phyloP scores from a whole-genome alignment of 352 stramenopile species.

The Albugo laibachii region DNA sequence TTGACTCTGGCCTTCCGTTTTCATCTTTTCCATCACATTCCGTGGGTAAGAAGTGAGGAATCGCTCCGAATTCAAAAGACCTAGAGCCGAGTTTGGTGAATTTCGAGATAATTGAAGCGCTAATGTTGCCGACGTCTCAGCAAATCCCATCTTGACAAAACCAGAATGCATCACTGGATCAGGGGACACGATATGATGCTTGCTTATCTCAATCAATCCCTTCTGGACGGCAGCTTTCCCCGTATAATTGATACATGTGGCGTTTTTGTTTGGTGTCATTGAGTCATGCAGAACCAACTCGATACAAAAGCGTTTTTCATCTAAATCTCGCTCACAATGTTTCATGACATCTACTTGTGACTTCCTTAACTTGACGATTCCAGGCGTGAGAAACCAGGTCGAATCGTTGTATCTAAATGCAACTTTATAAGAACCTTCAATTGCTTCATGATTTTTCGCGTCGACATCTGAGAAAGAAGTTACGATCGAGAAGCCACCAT shows the following conservation, averaged over 20 bases:
- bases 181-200: slow-evolving; percentile 51
- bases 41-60: slow-evolving; percentile 27
- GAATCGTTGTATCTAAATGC: slow-evolving; percentile 65
- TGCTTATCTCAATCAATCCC: slow-evolving; percentile 58
- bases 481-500: slow-evolving; percentile 66
- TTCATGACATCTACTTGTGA: slow-evolving; percentile 65
- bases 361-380: slow-evolving; percentile 55
- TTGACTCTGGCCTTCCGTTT: slow-evolving; percentile 2
- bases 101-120: slow-evolving; percentile 63
- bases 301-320: slow-evolving; percentile 59
- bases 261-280: slow-evolving; percentile 13
- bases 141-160: slow-evolving; percentile 64
- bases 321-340: slow-evolving; percentile 67
- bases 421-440: slow-evolving; percentile 43
- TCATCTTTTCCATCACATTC: slow-evolving; percentile 8
- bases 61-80: slow-evolving; percentile 45
- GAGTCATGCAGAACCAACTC: slow-evolving; percentile 58
- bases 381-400: slow-evolving; percentile 48
- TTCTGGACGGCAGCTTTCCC: slow-evolving; percentile 45
- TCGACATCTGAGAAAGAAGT: slow-evolving; percentile 67
- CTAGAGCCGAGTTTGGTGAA: slow-evolving; percentile 44
- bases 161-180: slow-evolving; percentile 66
- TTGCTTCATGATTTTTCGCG: slow-evolving; percentile 14
- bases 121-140: slow-evolving; percentile 50
- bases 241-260: slow-evolving; percentile 37